Percentiles rank a stretch among this genome's conserved stretches.
Evolutionary conservation across 768 basidiomycete species (phyloP).

Genomic region (Boletales sp.): DNA sequence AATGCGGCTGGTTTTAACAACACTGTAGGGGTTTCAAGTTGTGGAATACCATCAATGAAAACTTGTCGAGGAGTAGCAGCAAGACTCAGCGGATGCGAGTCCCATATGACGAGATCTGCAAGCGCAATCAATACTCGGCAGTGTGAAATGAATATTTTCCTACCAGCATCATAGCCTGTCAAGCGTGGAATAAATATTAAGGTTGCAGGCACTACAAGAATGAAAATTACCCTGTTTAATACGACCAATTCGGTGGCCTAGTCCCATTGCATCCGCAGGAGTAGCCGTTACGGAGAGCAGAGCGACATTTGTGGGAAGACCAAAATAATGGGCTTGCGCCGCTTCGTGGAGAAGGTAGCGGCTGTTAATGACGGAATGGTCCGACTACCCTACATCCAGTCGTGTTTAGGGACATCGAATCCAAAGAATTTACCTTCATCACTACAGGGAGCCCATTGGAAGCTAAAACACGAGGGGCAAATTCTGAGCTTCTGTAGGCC

Average conservation of each 20-base stretch:
- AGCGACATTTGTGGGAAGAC: constrained; percentile 54
- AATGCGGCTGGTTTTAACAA: constrained; percentile 36
- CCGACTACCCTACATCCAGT: constrained; percentile 38
- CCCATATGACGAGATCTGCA: constrained; percentile 68
- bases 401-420: background rate
- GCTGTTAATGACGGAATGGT: constrained; percentile 57
- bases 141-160: background rate
- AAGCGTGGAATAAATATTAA: background rate
- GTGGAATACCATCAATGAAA: constrained; percentile 84
- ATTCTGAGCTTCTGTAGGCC: constrained; percentile 76
- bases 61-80: constrained; percentile 73
- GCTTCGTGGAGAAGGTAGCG: constrained; percentile 72
- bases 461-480: constrained; percentile 71
- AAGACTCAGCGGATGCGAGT: constrained; percentile 68
- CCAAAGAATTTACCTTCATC: constrained; percentile 58
- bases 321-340: constrained; percentile 65
- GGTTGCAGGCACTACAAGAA: background rate
- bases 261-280: constrained; percentile 63
- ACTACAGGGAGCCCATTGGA: constrained; percentile 64
- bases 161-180: constrained; percentile 46
- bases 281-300: constrained; percentile 64
- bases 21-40: constrained; percentile 50
- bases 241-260: constrained; percentile 71
- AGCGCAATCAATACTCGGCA: background rate
- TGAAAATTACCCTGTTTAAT: constrained; percentile 42